A percentile compares a stretch with the other conserved stretches of the same genome.
phyloP scores from a whole-genome alignment of 1,284 basidiomycete genomes.

The Microbotryomycetes sp. region DNA sequence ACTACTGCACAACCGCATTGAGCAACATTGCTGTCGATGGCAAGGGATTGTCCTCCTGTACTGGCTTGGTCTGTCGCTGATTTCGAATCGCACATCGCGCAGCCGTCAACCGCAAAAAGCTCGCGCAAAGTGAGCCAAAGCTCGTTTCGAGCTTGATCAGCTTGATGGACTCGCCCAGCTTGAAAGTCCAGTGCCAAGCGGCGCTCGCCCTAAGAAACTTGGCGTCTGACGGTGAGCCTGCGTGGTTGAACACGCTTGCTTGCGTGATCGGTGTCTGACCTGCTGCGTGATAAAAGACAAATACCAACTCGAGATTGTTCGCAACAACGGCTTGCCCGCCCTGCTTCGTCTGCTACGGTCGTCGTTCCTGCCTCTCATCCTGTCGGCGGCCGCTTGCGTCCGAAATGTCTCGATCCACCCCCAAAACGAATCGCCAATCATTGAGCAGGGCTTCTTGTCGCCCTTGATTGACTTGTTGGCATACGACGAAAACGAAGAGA shows the following conservation, averaged over 20 bases:
- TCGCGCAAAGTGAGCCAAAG: slow-evolving; percentile 90
- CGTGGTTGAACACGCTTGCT: neutral
- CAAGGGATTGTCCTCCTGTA: slow-evolving; percentile 44
- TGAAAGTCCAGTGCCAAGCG: slow-evolving; percentile 99
- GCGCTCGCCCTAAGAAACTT: slow-evolving; percentile 93
- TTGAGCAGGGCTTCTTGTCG: slow-evolving; percentile 94
- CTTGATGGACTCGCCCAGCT: slow-evolving; percentile 92
- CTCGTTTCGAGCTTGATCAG: slow-evolving; percentile 89
- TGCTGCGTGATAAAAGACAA: no score
- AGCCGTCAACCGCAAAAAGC: slow-evolving; percentile 87
- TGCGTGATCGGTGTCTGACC: neutral
- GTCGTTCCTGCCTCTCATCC: slow-evolving; percentile 95
- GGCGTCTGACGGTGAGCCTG: slow-evolving; percentile 77
- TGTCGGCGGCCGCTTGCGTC: slow-evolving; percentile 96
- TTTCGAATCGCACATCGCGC: neutral
- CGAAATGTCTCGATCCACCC: slow-evolving; percentile 99
- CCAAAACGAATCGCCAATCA: slow-evolving; percentile 97
- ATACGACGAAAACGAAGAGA: slow-evolving; percentile 98
- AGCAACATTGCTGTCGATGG: slow-evolving; percentile 98
- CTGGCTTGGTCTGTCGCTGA: neutral
- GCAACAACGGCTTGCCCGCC: slow-evolving; percentile 84
- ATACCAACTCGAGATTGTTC: slow-evolving; percentile 98
- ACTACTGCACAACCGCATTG: slow-evolving; percentile 97
- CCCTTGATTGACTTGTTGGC: slow-evolving; percentile 92
- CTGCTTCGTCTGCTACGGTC: slow-evolving; percentile 92